Conservation (phyloP, 805 yeast species). For the Blastobotrys parvus region DNA sequence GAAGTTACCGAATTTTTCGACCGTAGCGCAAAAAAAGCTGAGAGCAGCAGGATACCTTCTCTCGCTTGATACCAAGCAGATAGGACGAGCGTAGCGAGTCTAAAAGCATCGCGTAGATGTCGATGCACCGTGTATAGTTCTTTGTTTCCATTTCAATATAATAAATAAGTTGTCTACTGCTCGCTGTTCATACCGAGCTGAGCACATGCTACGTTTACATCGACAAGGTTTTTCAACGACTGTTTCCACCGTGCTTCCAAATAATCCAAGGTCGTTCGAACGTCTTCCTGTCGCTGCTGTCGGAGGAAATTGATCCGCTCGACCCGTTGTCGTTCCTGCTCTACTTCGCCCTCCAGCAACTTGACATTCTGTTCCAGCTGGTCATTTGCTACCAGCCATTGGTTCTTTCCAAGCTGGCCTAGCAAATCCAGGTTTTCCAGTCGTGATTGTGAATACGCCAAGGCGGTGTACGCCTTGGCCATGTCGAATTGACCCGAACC, state of each 20-base stretch:
- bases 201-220: slow-evolving; percentile 15
- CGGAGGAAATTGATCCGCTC: slow-evolving; percentile 16
- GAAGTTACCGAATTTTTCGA: too few species aligned
- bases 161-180: too few species aligned
- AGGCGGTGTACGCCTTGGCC: slow-evolving; percentile 18
- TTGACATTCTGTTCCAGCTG: slow-evolving; percentile 19
- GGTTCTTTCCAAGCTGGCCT: slow-evolving; percentile 23
- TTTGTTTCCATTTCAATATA: too few species aligned
- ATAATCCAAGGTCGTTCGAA: slow-evolving; percentile 15
- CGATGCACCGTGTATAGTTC: too few species aligned
- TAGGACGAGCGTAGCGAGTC: too few species aligned
- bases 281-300: slow-evolving; percentile 13
- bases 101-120: too few species aligned
- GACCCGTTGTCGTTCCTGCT: slow-evolving; percentile 6
- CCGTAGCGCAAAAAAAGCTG: too few species aligned
- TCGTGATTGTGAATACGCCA: slow-evolving; percentile 21
- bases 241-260: slow-evolving; percentile 18
- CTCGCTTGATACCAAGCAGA: too few species aligned
- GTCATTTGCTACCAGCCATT: slow-evolving; percentile 27
- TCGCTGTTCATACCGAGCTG: too few species aligned
- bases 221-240: slow-evolving; percentile 13
- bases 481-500: slow-evolving; percentile 6
- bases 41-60: too few species aligned
- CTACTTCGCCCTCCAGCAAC: slow-evolving; percentile 16
- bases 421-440: slow-evolving; percentile 22